Percentiles rank a stretch among this genome's conserved stretches.
These are phyloP conservation scores for Eutrema salsugineum DNA, from an alignment of 441 rosid species.

Conservation along the genomic window DNA sequence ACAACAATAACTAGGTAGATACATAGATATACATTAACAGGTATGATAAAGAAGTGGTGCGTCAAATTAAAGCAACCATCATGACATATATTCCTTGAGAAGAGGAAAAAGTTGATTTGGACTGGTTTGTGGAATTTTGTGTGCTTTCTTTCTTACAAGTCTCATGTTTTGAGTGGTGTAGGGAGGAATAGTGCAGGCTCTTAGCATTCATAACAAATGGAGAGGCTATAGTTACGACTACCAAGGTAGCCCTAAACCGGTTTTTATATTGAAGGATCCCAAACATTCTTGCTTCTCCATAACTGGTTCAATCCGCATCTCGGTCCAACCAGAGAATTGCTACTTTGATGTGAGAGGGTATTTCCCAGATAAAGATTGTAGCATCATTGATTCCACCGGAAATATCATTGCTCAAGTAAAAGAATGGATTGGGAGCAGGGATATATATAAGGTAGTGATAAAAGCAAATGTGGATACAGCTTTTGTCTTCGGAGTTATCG, in stretches of 20 bases:
- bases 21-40: background rate
- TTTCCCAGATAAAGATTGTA: constrained; percentile 65
- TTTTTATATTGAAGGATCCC: constrained; percentile 68
- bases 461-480: constrained; percentile 66
- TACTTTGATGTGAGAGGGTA: constrained; percentile 56
- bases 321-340: constrained; percentile 4
- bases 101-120: background rate
- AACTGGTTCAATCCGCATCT: constrained; percentile 25
- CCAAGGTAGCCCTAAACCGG: constrained; percentile 56
- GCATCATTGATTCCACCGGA: constrained; percentile 52
- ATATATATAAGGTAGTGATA: constrained; percentile 58
- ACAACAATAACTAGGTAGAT: background rate
- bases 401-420: constrained; percentile 52
- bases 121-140: background rate
- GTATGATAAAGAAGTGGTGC: background rate
- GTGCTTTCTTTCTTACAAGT: background rate
- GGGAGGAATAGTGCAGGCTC: constrained; percentile 74
- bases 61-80: background rate
- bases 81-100: background rate
- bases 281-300: constrained; percentile 37
- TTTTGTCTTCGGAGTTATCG: constrained; percentile 69
- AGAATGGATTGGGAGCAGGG: constrained; percentile 50
- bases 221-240: constrained; percentile 63
- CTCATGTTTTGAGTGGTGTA: constrained; percentile 18
- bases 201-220: constrained; percentile 68